Percentiles rank a stretch among this genome's conserved stretches.
phyloP scores from a whole-genome alignment of 192 early-diverging fungal species.

The Backusella liffmaniae region DNA sequence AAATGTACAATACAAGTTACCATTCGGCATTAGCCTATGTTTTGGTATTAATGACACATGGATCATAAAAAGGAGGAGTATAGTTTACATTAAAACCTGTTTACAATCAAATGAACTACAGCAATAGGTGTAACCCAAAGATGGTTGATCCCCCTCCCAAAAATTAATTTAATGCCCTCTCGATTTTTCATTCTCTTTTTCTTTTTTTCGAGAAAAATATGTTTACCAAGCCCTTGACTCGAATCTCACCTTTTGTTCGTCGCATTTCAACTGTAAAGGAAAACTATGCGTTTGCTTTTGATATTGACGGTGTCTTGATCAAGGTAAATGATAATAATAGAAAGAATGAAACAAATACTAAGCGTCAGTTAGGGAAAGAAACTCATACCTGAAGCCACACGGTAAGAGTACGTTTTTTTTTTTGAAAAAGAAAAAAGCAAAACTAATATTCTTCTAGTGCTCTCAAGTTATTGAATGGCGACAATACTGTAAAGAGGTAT shows the following conservation, averaged over 20 bases:
- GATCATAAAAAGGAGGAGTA: not conserved
- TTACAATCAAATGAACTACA: not conserved
- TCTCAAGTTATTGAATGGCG: constrained; percentile 63
- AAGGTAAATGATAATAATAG: constrained; percentile 42
- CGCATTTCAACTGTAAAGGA: constrained; percentile 8
- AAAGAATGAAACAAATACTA: too few species aligned
- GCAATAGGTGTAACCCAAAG: not conserved
- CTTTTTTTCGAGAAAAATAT: not conserved
- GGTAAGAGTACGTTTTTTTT: constrained; percentile 7
- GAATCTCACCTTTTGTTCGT: not conserved
- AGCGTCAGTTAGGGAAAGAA: constrained; percentile 51
- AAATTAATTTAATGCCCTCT: not conserved
- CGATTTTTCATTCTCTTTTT: not conserved
- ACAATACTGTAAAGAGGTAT: constrained; percentile 43
- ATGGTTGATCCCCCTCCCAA: not conserved
- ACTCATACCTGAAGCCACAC: constrained; percentile 63
- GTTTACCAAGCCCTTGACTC: not conserved
- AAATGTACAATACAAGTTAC: too few species aligned
- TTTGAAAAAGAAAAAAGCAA: not conserved
- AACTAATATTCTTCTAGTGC: constrained; percentile 38
- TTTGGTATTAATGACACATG: not conserved
- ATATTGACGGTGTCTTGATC: constrained; percentile 89
- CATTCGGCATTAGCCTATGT: not conserved
- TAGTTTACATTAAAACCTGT: not conserved
- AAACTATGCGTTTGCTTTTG: constrained; percentile 52